A percentile compares a stretch with the other conserved stretches of the same genome.
Conservation (phyloP, 257 asterid genomes). For the Primulina eburnea region DNA sequence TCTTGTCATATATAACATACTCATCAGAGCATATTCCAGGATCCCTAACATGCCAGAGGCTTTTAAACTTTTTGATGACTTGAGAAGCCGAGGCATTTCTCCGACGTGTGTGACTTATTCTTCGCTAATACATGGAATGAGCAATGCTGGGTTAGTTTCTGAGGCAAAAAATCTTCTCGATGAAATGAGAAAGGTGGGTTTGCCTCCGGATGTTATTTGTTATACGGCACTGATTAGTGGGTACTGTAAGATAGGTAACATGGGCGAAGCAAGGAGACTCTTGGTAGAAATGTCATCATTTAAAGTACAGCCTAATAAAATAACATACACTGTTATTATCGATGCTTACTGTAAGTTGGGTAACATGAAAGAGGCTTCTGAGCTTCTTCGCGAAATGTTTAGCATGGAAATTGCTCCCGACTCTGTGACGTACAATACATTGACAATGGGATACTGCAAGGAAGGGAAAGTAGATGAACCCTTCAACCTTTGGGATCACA, state of each 20-base stretch:
- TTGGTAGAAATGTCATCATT: slow-evolving; percentile 66
- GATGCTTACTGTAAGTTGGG: slow-evolving; percentile 69
- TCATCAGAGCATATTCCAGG: slow-evolving; percentile 59
- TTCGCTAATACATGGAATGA: slow-evolving; percentile 72
- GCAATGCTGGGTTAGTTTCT: slow-evolving; percentile 48
- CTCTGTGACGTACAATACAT: slow-evolving; percentile 58
- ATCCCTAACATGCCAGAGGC: slow-evolving; percentile 55
- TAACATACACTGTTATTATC: slow-evolving; percentile 72
- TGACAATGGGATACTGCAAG: slow-evolving; percentile 53
- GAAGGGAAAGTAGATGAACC: slow-evolving; percentile 60
- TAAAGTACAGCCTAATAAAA: slow-evolving; percentile 58
- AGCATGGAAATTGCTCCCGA: slow-evolving; percentile 65
- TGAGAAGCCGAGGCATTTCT: slow-evolving; percentile 54
- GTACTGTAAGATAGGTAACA: slow-evolving; percentile 71
- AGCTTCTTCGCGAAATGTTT: slow-evolving; percentile 59
- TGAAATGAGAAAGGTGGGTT: slow-evolving; percentile 60
- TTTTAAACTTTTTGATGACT: slow-evolving; percentile 50
- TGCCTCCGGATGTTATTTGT: slow-evolving; percentile 71
- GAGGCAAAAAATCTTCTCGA: slow-evolving; percentile 49
- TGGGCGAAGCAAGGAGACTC: slow-evolving; percentile 52
- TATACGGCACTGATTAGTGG: slow-evolving; percentile 82
- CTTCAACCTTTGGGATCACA: slow-evolving; percentile 50
- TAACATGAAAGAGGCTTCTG: slow-evolving; percentile 47
- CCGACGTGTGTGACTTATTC: slow-evolving; percentile 63
- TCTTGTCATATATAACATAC: slow-evolving; percentile 58